A percentile compares a stretch with the other conserved stretches of the same genome.
These are phyloP conservation scores for Exophiala phaeomuriformis DNA, from an alignment of 2,329 filamentous ascomycete species.

Conservation along the genomic window DNA sequence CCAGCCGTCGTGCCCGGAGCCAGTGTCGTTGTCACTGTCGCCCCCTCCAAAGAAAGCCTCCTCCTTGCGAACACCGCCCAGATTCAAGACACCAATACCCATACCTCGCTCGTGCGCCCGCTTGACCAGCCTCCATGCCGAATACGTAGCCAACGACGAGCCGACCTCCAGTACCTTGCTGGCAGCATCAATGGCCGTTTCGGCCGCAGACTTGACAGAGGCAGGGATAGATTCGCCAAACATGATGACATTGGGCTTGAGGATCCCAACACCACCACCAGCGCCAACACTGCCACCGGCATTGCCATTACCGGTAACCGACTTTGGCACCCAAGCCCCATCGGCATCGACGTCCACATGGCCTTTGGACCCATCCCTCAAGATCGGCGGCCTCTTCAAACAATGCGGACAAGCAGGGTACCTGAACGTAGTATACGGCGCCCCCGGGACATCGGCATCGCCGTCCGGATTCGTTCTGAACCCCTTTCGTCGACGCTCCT, in stretches of 20 bases:
- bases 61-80: constrained; percentile 48
- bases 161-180: constrained; percentile 71
- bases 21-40: not conserved
- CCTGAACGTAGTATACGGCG: constrained; percentile 80
- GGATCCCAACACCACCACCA: constrained; percentile 57
- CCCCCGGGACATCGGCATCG: constrained; percentile 81
- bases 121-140: constrained; percentile 83
- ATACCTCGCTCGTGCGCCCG: constrained; percentile 72
- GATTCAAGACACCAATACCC: constrained; percentile 79
- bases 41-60: constrained; percentile 34
- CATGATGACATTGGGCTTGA: constrained; percentile 94
- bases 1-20: constrained; percentile 2
- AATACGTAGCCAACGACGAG: constrained; percentile 89
- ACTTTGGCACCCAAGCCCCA: constrained; percentile 60
- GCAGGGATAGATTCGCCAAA: constrained; percentile 81
- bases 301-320: constrained; percentile 22
- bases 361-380: constrained; percentile 49
- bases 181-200: constrained; percentile 70
- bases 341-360: constrained; percentile 66
- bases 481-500: constrained; percentile 59
- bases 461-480: constrained; percentile 87
- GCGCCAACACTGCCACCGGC: constrained; percentile 47
- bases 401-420: constrained; percentile 87
- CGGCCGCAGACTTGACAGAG: constrained; percentile 65
- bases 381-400: constrained; percentile 53